phyloP scores from a whole-genome alignment of 495 filamentous ascomycete genomes.

The Astrothelium macrocarpum region DNA sequence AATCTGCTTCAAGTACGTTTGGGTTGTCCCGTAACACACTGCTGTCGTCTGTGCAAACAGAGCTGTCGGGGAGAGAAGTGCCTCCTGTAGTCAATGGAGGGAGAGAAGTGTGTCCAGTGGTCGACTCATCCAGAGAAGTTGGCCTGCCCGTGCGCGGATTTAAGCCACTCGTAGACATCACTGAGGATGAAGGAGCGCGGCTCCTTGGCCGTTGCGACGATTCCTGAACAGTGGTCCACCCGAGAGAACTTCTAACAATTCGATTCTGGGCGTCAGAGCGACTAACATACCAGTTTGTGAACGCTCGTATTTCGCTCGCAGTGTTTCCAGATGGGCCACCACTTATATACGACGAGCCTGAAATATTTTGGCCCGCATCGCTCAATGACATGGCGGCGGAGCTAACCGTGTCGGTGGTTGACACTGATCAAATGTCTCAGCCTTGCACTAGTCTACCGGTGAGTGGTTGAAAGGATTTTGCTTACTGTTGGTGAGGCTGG shows the following conservation, averaged over 20 bases:
- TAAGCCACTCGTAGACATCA: not conserved
- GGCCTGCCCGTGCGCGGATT: too few relatives aligned
- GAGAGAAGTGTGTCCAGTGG: not conserved
- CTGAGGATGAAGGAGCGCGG: not conserved
- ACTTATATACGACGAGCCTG: too few relatives aligned
- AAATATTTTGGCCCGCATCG: not conserved
- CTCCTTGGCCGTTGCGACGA: not conserved
- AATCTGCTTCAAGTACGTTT: not conserved
- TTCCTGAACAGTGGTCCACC: not conserved
- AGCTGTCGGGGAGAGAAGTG: not conserved
- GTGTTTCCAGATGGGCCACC: not conserved
- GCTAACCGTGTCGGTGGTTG: not conserved
- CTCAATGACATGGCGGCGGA: not conserved
- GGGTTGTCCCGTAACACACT: not conserved
- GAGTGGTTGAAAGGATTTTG: not conserved
- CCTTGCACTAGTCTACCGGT: constrained; percentile 1
- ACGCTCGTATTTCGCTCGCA: not conserved
- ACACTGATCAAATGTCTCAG: constrained; percentile 6
- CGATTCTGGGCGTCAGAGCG: not conserved
- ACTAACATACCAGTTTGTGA: not conserved
- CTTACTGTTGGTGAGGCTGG: constrained; percentile 4
- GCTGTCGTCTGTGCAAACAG: not conserved
- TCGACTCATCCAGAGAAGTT: too few relatives aligned
- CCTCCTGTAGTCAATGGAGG: not conserved
- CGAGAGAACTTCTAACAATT: not conserved